Conservation (phyloP, 345 rosid genomes). For the Durio zibethinus region DNA sequence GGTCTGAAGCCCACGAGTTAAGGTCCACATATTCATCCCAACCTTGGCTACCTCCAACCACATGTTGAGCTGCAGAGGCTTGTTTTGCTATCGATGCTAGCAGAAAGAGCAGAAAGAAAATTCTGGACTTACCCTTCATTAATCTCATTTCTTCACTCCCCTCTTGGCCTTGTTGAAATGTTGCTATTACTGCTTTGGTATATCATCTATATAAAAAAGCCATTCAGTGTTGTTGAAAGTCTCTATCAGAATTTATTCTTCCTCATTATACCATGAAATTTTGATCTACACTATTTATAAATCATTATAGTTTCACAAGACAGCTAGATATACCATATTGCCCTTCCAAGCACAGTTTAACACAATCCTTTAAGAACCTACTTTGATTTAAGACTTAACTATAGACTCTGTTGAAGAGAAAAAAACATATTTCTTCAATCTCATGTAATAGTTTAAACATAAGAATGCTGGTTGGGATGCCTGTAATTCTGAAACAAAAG, state of each 20-base stretch:
- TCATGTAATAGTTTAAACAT: neutral
- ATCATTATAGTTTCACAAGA: neutral
- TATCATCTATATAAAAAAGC: slow-evolving; percentile 25
- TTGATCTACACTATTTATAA: too few relatives aligned
- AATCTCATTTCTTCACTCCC: neutral
- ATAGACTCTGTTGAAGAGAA: too few relatives aligned
- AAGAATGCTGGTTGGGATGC: neutral
- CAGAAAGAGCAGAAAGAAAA: slow-evolving; percentile 31
- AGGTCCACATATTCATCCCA: slow-evolving; percentile 82
- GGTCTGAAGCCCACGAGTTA: slow-evolving; percentile 60
- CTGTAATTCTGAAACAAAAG: neutral
- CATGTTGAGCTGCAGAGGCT: slow-evolving; percentile 52
- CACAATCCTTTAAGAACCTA: too few relatives aligned
- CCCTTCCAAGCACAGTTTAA: neutral
- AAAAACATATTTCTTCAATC: neutral
- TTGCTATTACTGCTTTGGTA: neutral
- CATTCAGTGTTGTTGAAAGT: neutral
- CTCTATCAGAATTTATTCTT: slow-evolving; percentile 2
- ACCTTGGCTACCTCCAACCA: slow-evolving; percentile 87
- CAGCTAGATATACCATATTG: neutral
- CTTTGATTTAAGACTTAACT: too few relatives aligned
- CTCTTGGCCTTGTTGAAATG: neutral
- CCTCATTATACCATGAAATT: neutral
- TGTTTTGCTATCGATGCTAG: slow-evolving; percentile 31
- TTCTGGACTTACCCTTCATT: slow-evolving; percentile 30